phyloP scores from a whole-genome alignment of 192 early-diverging fungal genomes.

The Coemansia reversa region DNA sequence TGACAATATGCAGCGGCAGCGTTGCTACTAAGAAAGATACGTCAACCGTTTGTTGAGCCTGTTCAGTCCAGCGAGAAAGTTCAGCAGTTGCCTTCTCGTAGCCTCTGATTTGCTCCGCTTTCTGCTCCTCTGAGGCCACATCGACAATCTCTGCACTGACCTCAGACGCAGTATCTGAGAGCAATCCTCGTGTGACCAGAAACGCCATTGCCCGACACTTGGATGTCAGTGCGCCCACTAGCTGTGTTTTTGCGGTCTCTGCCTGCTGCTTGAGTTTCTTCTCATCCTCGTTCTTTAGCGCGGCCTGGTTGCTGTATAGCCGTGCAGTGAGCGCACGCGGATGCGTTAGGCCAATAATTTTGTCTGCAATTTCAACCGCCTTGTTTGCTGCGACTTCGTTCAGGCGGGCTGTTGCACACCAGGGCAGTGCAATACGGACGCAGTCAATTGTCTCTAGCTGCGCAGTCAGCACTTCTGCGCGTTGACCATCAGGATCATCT shows the following conservation, averaged over 20 bases:
- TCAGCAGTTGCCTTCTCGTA: slow-evolving; percentile 62
- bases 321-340: slow-evolving; percentile 58
- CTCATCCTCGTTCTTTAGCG: slow-evolving; percentile 55
- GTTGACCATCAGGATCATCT: slow-evolving; percentile 55
- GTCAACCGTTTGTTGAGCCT: slow-evolving; percentile 54
- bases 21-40: slow-evolving; percentile 57
- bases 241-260: slow-evolving; percentile 68
- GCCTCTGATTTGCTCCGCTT: slow-evolving; percentile 25
- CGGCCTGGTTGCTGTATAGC: slow-evolving; percentile 46
- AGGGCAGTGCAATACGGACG: slow-evolving; percentile 54
- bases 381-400: slow-evolving; percentile 12
- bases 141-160: slow-evolving; percentile 51
- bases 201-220: slow-evolving; percentile 58
- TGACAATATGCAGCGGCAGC: slow-evolving; percentile 58
- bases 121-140: slow-evolving; percentile 20
- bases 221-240: slow-evolving; percentile 61
- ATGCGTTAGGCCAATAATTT: slow-evolving; percentile 62
- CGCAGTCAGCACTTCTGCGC: slow-evolving; percentile 48
- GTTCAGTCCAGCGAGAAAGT: slow-evolving; percentile 60
- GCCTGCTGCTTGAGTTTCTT: slow-evolving; percentile 67
- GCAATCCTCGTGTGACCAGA: slow-evolving; percentile 19
- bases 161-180: slow-evolving; percentile 17
- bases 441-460: slow-evolving; percentile 52
- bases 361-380: slow-evolving; percentile 53
- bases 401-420: slow-evolving; percentile 37